Conservation (phyloP, 768 basidiomycete genomes). For the Pisolithus sp. region DNA sequence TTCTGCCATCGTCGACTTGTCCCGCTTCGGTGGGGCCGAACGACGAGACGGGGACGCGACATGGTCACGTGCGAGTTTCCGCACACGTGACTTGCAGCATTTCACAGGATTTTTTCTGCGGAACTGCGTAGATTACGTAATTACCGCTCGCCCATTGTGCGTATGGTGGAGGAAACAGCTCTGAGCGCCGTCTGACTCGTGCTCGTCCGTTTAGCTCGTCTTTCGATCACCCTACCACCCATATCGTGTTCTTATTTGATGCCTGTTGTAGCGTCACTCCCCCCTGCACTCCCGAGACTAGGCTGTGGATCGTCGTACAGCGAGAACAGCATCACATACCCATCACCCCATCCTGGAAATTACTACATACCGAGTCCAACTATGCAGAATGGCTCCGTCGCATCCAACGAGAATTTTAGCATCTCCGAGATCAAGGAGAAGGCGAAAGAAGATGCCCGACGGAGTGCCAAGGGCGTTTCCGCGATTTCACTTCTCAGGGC, state of each 20-base stretch:
- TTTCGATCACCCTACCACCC: slow-evolving; percentile 1
- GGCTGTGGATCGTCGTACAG: slow-evolving; percentile 27
- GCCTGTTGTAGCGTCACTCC: slow-evolving; percentile 38
- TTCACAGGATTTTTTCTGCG: slow-evolving; percentile 7
- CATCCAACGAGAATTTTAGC: slow-evolving; percentile 24
- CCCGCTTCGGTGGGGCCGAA: too few species aligned
- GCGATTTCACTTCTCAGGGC: slow-evolving; percentile 54
- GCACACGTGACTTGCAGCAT: slow-evolving; percentile 1
- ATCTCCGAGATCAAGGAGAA: slow-evolving; percentile 44
- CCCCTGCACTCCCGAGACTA: slow-evolving; percentile 28
- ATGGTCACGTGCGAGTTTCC: slow-evolving; percentile 17
- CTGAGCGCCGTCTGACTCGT: not conserved
- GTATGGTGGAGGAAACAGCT: not conserved
- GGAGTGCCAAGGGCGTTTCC: slow-evolving; percentile 52
- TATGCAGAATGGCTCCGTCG: slow-evolving; percentile 35
- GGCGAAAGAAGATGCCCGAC: slow-evolving; percentile 42
- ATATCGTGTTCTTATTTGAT: slow-evolving; percentile 24
- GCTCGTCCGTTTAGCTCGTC: slow-evolving; percentile 13
- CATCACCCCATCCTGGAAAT: slow-evolving; percentile 12
- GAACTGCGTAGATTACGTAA: slow-evolving; percentile 24
- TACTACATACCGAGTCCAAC: slow-evolving; percentile 15
- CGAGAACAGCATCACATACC: slow-evolving; percentile 11
- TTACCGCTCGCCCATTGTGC: slow-evolving; percentile 1
- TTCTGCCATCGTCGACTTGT: slow-evolving; percentile 9
- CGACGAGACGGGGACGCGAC: slow-evolving; percentile 13